Evolutionary conservation across 1,139 yeast genomes (phyloP).

Genomic region (Diutina mesorugosa): DNA sequence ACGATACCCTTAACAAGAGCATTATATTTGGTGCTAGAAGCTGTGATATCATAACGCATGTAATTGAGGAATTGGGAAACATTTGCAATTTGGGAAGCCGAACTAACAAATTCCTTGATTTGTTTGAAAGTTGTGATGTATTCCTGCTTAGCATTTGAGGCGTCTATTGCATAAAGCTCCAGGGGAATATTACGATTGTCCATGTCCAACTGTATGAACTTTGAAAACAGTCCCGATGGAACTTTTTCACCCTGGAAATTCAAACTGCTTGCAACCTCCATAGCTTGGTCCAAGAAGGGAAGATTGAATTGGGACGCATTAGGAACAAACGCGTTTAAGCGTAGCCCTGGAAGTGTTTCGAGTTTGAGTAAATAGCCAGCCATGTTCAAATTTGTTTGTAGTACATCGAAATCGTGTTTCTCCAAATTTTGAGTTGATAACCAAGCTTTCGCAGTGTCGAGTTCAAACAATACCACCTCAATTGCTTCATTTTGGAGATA

Average conservation of each 20-base stretch:
- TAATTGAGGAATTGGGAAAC: constrained; percentile 23
- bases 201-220: constrained; percentile 40
- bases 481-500: constrained; percentile 17
- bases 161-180: constrained; percentile 16
- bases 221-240: constrained; percentile 24
- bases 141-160: constrained; percentile 15
- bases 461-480: constrained; percentile 11
- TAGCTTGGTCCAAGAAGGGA: background rate
- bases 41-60: constrained; percentile 18
- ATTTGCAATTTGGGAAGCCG: constrained; percentile 13
- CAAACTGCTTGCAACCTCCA: background rate
- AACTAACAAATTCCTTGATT: constrained; percentile 12
- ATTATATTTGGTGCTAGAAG: constrained; percentile 20
- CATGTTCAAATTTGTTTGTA: constrained; percentile 14
- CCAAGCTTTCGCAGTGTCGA: constrained; percentile 7
- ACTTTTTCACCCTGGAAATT: background rate
- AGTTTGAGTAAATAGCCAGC: constrained; percentile 15
- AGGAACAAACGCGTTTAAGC: constrained; percentile 11
- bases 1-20: constrained; percentile 50
- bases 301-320: background rate
- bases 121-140: constrained; percentile 24
- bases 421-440: background rate
- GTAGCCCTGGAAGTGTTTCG: constrained; percentile 13
- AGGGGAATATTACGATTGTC: constrained; percentile 51
- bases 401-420: constrained; percentile 8